Evolutionary conservation across 1,139 yeast genomes (phyloP).

Genomic region (Suhomyces chickasaworum): DNA sequence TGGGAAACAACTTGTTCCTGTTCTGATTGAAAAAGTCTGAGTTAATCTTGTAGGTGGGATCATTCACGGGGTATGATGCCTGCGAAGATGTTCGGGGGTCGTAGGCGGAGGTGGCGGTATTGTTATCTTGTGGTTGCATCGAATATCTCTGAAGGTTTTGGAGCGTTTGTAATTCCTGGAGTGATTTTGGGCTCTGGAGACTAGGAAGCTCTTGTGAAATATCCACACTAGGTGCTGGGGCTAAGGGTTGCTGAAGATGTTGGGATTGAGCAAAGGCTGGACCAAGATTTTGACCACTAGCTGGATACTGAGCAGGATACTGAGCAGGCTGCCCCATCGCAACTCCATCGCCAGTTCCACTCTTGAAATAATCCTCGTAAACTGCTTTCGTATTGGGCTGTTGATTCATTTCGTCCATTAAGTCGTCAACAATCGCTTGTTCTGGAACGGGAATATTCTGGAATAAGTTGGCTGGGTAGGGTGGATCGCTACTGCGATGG

Average conservation of each 20-base stretch:
- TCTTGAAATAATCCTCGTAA: slow-evolving; percentile 13
- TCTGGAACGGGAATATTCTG: slow-evolving; percentile 10
- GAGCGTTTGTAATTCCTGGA: background rate
- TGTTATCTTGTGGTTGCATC: background rate
- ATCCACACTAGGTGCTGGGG: background rate
- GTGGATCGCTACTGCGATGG: slow-evolving; percentile 13
- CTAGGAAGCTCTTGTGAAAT: slow-evolving; percentile 2
- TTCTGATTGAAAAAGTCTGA: slow-evolving; percentile 15
- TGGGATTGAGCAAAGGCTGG: background rate
- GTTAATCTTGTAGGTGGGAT: slow-evolving; percentile 14
- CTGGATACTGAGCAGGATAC: background rate
- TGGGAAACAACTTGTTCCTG: slow-evolving; percentile 16
- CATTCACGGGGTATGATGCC: background rate
- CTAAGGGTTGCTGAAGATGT: background rate
- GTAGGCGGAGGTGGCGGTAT: background rate
- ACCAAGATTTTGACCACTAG: too few species aligned
- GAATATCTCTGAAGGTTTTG: background rate
- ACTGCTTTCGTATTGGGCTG: slow-evolving; percentile 6
- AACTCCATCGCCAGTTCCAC: background rate
- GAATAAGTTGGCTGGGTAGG: slow-evolving; percentile 10
- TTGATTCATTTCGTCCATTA: slow-evolving; percentile 6
- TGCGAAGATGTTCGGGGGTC: background rate
- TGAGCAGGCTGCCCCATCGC: background rate
- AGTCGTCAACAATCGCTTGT: slow-evolving; percentile 10
- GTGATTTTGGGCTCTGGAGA: slow-evolving; percentile 3